A percentile compares a stretch with the other conserved stretches of the same genome.
Conservation (phyloP, 2,329 filamentous ascomycete species). For the Colletotrichum siamense region DNA sequence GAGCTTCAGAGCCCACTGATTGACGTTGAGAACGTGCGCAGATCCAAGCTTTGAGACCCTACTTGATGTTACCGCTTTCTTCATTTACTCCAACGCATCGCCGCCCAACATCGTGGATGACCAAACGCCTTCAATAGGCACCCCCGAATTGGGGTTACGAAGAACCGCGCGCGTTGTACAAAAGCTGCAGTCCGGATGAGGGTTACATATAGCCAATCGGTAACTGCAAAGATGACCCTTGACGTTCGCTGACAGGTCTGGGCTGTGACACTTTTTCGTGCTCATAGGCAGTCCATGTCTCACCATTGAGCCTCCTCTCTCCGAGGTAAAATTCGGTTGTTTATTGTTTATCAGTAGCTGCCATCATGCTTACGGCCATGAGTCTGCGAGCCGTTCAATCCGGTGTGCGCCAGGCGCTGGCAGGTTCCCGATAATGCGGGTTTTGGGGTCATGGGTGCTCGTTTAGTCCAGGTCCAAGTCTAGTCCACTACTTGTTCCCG, state of each 20-base stretch:
- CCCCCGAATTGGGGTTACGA: background rate
- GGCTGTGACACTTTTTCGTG: background rate
- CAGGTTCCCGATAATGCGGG: background rate
- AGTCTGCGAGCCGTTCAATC: background rate
- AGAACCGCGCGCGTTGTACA: background rate
- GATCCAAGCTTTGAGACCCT: background rate
- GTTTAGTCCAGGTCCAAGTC: background rate
- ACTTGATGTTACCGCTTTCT: background rate
- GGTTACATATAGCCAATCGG: background rate
- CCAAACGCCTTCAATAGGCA: background rate
- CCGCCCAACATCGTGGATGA: background rate
- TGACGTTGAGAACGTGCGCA: background rate
- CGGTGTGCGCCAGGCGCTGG: background rate
- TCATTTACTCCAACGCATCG: background rate
- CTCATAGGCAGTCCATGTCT: background rate
- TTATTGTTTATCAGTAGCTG: background rate
- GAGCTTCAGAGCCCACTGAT: background rate
- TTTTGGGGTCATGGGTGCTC: background rate
- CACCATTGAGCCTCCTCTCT: background rate
- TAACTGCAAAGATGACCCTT: background rate
- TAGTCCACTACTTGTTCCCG: background rate
- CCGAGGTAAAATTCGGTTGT: constrained; percentile 8
- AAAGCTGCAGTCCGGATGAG: background rate
- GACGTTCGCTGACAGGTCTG: background rate
- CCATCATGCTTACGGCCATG: background rate